phyloP scores from a whole-genome alignment of 257 asterid genomes.

The Euphrasia confusa region DNA sequence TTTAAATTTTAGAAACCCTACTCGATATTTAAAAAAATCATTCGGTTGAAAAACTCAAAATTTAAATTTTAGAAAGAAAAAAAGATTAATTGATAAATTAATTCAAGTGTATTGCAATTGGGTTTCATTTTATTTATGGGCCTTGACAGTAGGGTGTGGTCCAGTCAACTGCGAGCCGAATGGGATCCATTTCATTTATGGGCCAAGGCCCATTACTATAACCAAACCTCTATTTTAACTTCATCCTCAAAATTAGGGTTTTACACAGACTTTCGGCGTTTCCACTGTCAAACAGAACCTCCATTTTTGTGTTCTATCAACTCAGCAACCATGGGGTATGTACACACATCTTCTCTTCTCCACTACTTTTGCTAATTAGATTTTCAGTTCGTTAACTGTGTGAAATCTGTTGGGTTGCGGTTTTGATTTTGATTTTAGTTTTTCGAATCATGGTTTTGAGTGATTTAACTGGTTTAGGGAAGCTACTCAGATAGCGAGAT shows the following conservation, averaged over 20 bases:
- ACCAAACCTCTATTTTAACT: not conserved
- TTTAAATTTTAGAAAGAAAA: too few species aligned
- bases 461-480: not conserved
- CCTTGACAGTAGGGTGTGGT: too few species aligned
- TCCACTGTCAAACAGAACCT: slow-evolving; percentile 10
- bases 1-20: too few species aligned
- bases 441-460: not conserved
- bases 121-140: too few species aligned
- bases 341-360: not conserved
- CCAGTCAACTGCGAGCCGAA: not conserved
- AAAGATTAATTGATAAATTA: too few species aligned
- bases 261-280: not conserved
- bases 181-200: not conserved
- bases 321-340: slow-evolving; percentile 49
- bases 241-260: slow-evolving; percentile 19
- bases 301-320: slow-evolving; percentile 20
- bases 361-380: not conserved
- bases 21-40: too few species aligned
- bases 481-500: too few species aligned
- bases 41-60: too few species aligned
- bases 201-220: slow-evolving; percentile 20
- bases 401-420: not conserved
- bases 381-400: not conserved
- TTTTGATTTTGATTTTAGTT: slow-evolving; percentile 14
- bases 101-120: too few species aligned